phyloP scores from a whole-genome alignment of 1,284 basidiomycete species.

The Neonothopanus nambi region DNA sequence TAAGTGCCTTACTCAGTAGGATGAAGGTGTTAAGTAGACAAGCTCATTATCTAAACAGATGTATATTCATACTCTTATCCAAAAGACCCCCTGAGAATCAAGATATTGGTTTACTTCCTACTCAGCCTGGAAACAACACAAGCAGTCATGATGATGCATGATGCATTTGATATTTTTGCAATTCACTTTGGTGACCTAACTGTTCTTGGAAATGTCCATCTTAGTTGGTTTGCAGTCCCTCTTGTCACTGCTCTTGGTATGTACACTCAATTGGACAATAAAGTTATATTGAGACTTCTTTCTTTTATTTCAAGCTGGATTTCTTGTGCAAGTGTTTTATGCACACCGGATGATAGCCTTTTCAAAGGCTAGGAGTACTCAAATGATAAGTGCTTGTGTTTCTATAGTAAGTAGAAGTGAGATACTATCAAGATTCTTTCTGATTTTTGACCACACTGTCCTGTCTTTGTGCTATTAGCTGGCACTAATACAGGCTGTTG shows the following conservation, averaged over 20 bases:
- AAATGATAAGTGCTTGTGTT: conserved; percentile 16
- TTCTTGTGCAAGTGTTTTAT: conserved; percentile 23
- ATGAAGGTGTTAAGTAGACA: background rate
- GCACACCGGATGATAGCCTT: conserved; percentile 23
- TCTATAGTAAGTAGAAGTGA: conserved; percentile 13
- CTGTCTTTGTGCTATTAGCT: too few species aligned
- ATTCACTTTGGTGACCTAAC: conserved; percentile 25
- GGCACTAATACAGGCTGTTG: conserved; percentile 4
- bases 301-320: background rate
- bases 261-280: background rate
- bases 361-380: conserved; percentile 9
- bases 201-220: conserved; percentile 15
- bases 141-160: conserved; percentile 23
- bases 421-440: too few species aligned
- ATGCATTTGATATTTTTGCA: conserved; percentile 25
- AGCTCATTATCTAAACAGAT: conserved; percentile 19
- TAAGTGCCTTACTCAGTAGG: background rate
- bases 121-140: conserved; percentile 25
- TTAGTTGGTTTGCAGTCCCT: conserved; percentile 25
- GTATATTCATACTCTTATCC: conserved; percentile 28
- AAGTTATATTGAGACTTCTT: background rate
- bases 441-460: too few species aligned
- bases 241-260: conserved; percentile 26
- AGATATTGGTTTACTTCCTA: conserved; percentile 23
- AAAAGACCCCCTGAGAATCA: conserved; percentile 20